Conservation (phyloP, 164 flowering plant genomes). For the Magnolia changhungtana region DNA sequence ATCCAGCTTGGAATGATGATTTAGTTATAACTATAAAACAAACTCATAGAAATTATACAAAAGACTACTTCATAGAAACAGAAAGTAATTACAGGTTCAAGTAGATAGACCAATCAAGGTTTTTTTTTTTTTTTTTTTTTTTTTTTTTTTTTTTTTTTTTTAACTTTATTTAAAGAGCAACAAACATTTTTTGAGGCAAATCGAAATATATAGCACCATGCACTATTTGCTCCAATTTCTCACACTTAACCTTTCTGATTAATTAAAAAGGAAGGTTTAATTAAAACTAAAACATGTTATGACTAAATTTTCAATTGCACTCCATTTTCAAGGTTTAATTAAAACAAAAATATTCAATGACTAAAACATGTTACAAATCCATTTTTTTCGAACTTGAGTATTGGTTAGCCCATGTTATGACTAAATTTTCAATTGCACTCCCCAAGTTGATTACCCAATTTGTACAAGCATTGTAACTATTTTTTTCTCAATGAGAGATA, state of each 20-base stretch:
- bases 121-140: too few species aligned
- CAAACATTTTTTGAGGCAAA: neutral
- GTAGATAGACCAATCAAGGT: too few species aligned
- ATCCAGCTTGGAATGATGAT: neutral
- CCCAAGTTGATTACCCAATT: neutral
- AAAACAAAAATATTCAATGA: neutral
- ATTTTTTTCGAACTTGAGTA: neutral
- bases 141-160: too few species aligned
- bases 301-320: neutral
- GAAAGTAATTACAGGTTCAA: neutral
- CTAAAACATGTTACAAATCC: neutral
- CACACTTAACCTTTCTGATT: neutral
- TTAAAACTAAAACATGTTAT: neutral
- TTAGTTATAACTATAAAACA: neutral
- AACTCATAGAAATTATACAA: neutral
- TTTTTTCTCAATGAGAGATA: conserved; percentile 17
- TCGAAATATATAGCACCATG: neutral
- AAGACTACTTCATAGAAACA: neutral
- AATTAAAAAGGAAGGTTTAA: neutral
- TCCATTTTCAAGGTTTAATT: neutral
- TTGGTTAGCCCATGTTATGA: neutral
- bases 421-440: neutral
- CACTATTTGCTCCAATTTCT: neutral
- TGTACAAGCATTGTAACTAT: neutral
- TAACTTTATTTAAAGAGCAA: neutral